phyloP scores from a whole-genome alignment of 192 early-diverging fungal genomes.

The Pilaira anomala region DNA sequence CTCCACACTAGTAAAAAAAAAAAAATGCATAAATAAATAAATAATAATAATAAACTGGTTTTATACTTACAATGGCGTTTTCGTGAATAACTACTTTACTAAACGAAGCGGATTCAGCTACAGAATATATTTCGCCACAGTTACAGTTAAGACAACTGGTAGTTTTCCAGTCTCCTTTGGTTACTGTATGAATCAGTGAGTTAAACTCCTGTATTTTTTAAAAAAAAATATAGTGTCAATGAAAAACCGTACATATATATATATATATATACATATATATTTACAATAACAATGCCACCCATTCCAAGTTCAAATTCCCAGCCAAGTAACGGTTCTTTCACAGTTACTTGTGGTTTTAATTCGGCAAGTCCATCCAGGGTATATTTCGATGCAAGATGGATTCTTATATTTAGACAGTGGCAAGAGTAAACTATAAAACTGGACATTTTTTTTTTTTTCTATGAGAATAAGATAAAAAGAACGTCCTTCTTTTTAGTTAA shows the following conservation, averaged over 20 bases:
- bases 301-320: constrained; percentile 19
- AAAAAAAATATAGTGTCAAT: not conserved
- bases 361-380: not conserved
- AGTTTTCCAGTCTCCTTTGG: not conserved
- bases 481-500: too few species aligned
- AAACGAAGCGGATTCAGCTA: not conserved
- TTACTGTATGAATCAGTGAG: not conserved
- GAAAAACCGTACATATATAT: not conserved
- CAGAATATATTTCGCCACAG: constrained; percentile 7
- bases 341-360: not conserved
- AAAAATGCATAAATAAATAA: too few species aligned
- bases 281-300: constrained; percentile 17
- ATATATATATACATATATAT: not conserved
- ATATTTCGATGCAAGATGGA: constrained; percentile 18
- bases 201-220: constrained; percentile 3
- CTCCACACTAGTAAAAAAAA: not conserved
- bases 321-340: constrained; percentile 7
- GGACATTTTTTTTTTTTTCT: constrained; percentile 7
- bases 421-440: constrained; percentile 17
- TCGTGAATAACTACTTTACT: constrained; percentile 17
- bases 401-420: constrained; percentile 22
- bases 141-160: constrained; percentile 10
- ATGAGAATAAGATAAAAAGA: not conserved
- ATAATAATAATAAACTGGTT: too few species aligned
- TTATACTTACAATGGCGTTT: constrained; percentile 7